phyloP scores from a whole-genome alignment of 768 basidiomycete genomes.

The Boletus insuetus region DNA sequence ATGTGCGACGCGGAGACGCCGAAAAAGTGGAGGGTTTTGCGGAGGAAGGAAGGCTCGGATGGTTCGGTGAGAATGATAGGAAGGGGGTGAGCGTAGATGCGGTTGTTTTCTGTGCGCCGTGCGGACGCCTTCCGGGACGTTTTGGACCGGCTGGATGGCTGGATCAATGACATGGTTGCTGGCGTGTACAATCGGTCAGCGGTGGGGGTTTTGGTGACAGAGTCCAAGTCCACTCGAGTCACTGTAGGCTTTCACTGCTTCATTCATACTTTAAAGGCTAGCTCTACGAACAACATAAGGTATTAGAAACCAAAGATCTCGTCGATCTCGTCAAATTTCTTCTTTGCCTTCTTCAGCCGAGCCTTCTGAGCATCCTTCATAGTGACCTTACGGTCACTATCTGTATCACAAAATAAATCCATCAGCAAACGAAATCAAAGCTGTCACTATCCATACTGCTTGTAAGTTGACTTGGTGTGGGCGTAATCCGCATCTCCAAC shows the following conservation, averaged over 20 bases:
- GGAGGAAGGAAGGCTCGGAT: constrained; percentile 38
- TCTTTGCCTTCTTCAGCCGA: constrained; percentile 16
- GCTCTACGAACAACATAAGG: no score
- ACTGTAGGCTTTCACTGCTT: no score
- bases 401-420: background rate
- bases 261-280: no score
- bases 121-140: constrained; percentile 48
- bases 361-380: constrained; percentile 6
- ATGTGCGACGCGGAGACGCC: constrained; percentile 59
- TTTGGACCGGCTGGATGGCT: constrained; percentile 38
- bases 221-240: background rate
- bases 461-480: background rate
- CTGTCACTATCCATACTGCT: constrained; percentile 1
- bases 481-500: background rate
- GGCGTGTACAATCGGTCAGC: background rate
- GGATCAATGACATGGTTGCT: constrained; percentile 47
- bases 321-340: constrained; percentile 26
- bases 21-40: constrained; percentile 49
- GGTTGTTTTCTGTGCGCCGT: constrained; percentile 60
- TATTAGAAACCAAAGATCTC: constrained; percentile 26
- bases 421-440: background rate
- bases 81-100: constrained; percentile 68
- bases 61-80: constrained; percentile 52
- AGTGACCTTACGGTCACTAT: background rate
- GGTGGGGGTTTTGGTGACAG: background rate